Base-by-base conservation (phyloP, 2,329 filamentous ascomycete species). In the Aspergillus tanneri region DNA sequence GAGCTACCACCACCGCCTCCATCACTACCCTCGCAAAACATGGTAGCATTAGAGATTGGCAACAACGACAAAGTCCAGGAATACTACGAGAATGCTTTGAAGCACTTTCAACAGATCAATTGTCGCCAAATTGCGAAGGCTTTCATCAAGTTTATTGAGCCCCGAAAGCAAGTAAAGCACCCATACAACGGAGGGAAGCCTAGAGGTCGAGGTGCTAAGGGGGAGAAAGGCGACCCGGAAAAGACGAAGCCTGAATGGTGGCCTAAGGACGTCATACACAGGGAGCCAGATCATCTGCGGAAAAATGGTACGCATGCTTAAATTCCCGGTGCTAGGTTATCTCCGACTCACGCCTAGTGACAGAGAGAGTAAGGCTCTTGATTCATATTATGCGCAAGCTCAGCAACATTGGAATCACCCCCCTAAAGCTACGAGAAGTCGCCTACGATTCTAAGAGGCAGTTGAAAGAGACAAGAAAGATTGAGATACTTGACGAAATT, bases 151-250 rank as follows among this genome's bases (percentile, higher is more conserved):
- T 63, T 68, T 4, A 73, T 75, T 21, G 71, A 76, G 39, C 74
- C 73, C 3, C 67, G 70, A 25, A 77, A 77, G 58, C 74, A 77
- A 58, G 71, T 72, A 2, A 72, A 69, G 39, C 70, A 73, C 54
- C 75, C 74, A 2, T 77, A 77, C 55, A 77, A 77, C 55, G 74
- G 74, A 9, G 68, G 71, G n/a, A 65, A 64, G 50, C 59, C 66
- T 9, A 58, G 59, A 34, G 55, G 55, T 39, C 65, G 63, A 36
- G 66, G 67, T 21, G 62, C 67, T 1, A 65, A 67, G 1, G 69
- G 67, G 28, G 62, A 70, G 24, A 66, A 63, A 4, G 65, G 66
- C 1, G 71, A 77, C 49, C 67, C 71, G 4, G 69, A 74, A 46
- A 66, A 66, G 50, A 77, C 73, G 10, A 74, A 71, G 54, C 74